These are phyloP conservation scores for Monilinia fructigena DNA, from an alignment of 2,329 filamentous ascomycete species.

Conservation along the genomic window DNA sequence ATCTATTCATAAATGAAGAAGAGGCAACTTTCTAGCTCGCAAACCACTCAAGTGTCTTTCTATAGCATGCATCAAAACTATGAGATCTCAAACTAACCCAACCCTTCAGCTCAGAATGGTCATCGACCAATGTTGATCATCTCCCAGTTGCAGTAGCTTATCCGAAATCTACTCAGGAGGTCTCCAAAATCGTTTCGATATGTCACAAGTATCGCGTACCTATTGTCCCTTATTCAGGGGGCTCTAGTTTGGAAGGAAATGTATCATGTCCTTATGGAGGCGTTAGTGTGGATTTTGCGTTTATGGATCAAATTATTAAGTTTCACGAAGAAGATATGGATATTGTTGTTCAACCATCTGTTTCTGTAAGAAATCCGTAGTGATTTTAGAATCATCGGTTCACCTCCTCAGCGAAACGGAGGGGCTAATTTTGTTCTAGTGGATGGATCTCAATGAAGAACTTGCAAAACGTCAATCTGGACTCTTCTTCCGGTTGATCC, in stretches of 20 bases:
- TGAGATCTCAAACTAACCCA: not conserved
- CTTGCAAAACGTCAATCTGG: slow-evolving; percentile 67
- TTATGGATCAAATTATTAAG: slow-evolving; percentile 79
- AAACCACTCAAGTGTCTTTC: not conserved
- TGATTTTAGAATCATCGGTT: not conserved
- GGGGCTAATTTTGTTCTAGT: slow-evolving; percentile 42
- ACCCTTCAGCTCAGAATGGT: slow-evolving; percentile 55
- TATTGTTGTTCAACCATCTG: slow-evolving; percentile 83
- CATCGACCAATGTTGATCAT: slow-evolving; percentile 57
- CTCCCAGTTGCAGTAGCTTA: slow-evolving; percentile 65
- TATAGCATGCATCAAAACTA: not conserved
- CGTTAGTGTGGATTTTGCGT: slow-evolving; percentile 83
- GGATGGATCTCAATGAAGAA: slow-evolving; percentile 81
- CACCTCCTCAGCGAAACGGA: not conserved
- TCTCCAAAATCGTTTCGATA: slow-evolving; percentile 60
- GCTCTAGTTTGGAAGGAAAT: slow-evolving; percentile 83
- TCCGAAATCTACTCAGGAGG: slow-evolving; percentile 59
- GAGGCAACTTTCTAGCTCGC: not conserved
- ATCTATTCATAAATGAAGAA: not conserved
- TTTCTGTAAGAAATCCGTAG: slow-evolving; percentile 48
- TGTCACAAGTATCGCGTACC: slow-evolving; percentile 79
- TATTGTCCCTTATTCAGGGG: slow-evolving; percentile 80
- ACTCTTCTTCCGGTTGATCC: slow-evolving; percentile 89
- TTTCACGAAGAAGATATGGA: slow-evolving; percentile 89
- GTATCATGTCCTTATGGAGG: slow-evolving; percentile 85